A percentile compares a stretch with the other conserved stretches of the same genome.
Evolutionary conservation across 768 basidiomycete genomes (phyloP).

Genomic region (Auricularia heimuer): DNA sequence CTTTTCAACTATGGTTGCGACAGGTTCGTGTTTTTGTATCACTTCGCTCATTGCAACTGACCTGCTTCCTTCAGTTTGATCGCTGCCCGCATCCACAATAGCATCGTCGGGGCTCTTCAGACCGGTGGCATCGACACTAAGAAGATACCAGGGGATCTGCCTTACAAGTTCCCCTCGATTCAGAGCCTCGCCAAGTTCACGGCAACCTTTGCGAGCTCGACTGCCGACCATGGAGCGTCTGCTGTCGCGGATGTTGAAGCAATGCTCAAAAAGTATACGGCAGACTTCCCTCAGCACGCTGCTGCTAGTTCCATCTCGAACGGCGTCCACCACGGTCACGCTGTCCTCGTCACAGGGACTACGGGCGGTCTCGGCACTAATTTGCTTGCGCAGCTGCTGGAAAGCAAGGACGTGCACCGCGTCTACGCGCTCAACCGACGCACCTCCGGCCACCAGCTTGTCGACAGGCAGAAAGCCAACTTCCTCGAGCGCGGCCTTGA

Average conservation of each 20-base stretch:
- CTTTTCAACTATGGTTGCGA: slow-evolving; percentile 33
- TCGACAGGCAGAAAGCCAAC: slow-evolving; percentile 18
- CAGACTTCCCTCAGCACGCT: slow-evolving; percentile 10
- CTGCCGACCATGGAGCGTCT: not conserved
- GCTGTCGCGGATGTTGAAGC: slow-evolving; percentile 19
- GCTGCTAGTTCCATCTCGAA: not conserved
- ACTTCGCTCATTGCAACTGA: not conserved
- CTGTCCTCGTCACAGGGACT: slow-evolving; percentile 32
- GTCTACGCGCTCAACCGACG: slow-evolving; percentile 28
- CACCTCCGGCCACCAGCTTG: slow-evolving; percentile 6
- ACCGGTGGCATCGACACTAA: not conserved
- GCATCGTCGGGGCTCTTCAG: slow-evolving; percentile 16
- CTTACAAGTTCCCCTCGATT: slow-evolving; percentile 31
- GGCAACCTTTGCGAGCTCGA: slow-evolving; percentile 10
- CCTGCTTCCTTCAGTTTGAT: not conserved
- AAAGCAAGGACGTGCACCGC: slow-evolving; percentile 10
- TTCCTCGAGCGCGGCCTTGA: slow-evolving; percentile 26
- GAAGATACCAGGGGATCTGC: slow-evolving; percentile 25
- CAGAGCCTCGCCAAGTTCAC: slow-evolving; percentile 15
- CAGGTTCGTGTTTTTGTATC: not conserved
- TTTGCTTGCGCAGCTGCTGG: slow-evolving; percentile 21
- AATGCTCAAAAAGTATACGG: slow-evolving; percentile 33
- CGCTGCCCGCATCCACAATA: slow-evolving; percentile 27
- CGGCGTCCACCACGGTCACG: slow-evolving; percentile 8
- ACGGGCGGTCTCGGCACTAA: slow-evolving; percentile 34